Evolutionary conservation across 345 rosid genomes (phyloP), one percentile per base, ranked within the genome.

Genomic region (Adansonia digitata): DNA sequence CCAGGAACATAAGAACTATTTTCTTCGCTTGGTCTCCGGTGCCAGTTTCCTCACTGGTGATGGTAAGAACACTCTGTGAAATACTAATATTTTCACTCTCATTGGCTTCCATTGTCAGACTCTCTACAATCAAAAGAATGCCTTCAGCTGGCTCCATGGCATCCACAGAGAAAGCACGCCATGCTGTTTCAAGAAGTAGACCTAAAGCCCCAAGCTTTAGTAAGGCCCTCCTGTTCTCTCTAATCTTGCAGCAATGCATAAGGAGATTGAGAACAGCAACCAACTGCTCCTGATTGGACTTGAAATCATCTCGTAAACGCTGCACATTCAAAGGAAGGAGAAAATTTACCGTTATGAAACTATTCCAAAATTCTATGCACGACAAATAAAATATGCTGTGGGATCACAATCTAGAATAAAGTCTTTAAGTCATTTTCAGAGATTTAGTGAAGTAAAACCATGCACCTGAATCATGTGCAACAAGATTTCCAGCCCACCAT

Each of bases 141-240:
- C 97, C 97, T 81, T 93, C 99, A 57, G 99, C 99, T 74, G 97
- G 94, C 81, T 95, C 99, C 94, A 95, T 93, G 73, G 99, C 98
- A 87, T 95, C 99, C 76, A 95, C 93, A 71, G 98, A 85, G 79
- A 93, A 95, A 35, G 99, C 99, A 52, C 91, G 86, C 87, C 99
- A 87, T 68, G 97, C 99, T 68, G 98, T 89, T 88, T 95, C 99
- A 81, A 95, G 99, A 82, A 95, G 97, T 70, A 95, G 84, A 78
- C 93, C 94, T 81, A 93, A 82, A 75, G 98, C 98, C 73, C 97
- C 98, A 62, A 93, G 87, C 78, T 84, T 86, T 75, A 95, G 81
- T 74, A 95, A 85, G 74, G 94, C 97, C 74, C 88, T 84, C 67
- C 99, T 89, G 77, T 95, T 95, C 80, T 89, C 99, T 79, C 89